Percentiles rank a stretch among this genome's conserved stretches.
phyloP scores from a whole-genome alignment of 306 rosid species.

The Potentilla sterilis region DNA sequence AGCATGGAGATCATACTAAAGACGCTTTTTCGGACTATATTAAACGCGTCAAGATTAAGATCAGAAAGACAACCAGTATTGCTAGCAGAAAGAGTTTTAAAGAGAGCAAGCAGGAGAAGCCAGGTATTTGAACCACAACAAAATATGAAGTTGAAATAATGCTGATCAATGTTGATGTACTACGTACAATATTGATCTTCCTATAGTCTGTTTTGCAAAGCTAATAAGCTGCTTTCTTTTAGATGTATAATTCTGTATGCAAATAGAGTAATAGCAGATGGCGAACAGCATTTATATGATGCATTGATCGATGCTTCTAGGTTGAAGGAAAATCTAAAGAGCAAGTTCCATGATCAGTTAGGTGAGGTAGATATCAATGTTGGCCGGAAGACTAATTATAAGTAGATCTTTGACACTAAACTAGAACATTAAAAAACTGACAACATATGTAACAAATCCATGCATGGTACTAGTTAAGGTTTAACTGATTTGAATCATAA shows the following conservation, averaged over 20 bases:
- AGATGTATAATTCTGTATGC: neutral
- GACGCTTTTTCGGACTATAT: constrained; percentile 24
- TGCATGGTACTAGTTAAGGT: too few relatives aligned
- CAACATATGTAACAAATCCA: too few relatives aligned
- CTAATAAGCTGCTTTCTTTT: neutral
- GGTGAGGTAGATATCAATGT: too few relatives aligned
- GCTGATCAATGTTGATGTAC: neutral
- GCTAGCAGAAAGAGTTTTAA: constrained; percentile 15
- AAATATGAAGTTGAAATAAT: neutral
- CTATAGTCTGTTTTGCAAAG: neutral
- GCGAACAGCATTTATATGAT: neutral
- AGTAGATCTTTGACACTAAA: too few relatives aligned
- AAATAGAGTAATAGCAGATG: neutral
- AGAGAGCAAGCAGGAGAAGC: constrained; percentile 9
- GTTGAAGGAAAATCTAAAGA: neutral
- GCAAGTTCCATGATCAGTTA: neutral
- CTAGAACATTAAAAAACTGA: too few relatives aligned
- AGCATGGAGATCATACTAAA: constrained; percentile 6
- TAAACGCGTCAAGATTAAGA: constrained; percentile 9
- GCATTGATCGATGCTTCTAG: neutral
- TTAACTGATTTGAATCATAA: too few relatives aligned
- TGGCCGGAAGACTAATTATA: too few relatives aligned
- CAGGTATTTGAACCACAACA: neutral
- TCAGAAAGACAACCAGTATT: constrained; percentile 7
- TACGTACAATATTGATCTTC: neutral